Evolutionary conservation across 2,329 filamentous ascomycete genomes (phyloP), one percentile per base, ranked within the genome.

Genomic region (Phyllosticta citribraziliensis): DNA sequence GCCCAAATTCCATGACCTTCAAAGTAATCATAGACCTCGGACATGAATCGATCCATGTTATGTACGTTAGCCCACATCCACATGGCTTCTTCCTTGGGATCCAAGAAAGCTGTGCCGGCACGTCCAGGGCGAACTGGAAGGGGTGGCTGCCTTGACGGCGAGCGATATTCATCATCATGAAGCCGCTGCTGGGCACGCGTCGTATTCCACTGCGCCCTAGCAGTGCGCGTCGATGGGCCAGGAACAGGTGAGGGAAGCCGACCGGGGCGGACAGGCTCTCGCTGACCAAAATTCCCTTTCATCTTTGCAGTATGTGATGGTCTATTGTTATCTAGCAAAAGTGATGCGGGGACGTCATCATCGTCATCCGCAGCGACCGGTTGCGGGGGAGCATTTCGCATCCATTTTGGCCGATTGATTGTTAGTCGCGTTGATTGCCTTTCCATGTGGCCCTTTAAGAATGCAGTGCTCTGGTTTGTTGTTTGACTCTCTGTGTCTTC

Each of bases 1-100:
- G 89, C 95, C 82, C 86, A 91, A 47, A 96, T 84, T 0, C 92
- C 92, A 65, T 90, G 88, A 1, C 88, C 88, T 57, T 88, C 79
- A 69, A 89, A 96, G 74, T 96, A 97, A 65, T 88, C 82, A 71
- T 97, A 97, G 3, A 96, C 89, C 64, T 88, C 88, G 60, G 84
- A 83, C 70, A 96, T 85, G 71, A 96, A 97, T 67, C 85, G 87
- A 73, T 97, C 92, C 58, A 97, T 79, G 69, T 96, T 94, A 47
- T 89, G 85, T 62, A 94, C 89, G 69, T 96, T 96, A 60, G 89
- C 89, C 89, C 92, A 97, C 74, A 89, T 84, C 87, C 91, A 97
- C 78, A 96, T 84, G 3, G 92, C 91, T 72, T 87, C 88, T 70
- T 93, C 88, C 72, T 85, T 85, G 0, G 85, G 83, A 67, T 84